Conservation (phyloP, 345 rosid species). For the Geranium brycei region DNA sequence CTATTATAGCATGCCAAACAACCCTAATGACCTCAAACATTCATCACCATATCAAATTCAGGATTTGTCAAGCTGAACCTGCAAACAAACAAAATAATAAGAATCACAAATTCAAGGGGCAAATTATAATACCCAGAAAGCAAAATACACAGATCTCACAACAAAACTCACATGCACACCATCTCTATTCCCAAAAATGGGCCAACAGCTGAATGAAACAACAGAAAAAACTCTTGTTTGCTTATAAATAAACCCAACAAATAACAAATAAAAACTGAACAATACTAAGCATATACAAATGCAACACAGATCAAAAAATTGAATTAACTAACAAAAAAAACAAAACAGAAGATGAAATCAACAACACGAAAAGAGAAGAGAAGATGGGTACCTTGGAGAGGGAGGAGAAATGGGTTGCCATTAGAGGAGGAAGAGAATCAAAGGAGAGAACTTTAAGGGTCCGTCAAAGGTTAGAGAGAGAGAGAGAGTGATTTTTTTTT, state of each 20-base stretch:
- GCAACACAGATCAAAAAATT: not conserved
- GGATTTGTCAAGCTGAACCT: conserved; percentile 15
- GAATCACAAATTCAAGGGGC: not conserved
- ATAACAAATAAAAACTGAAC: too few species aligned
- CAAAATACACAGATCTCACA: conserved; percentile 4
- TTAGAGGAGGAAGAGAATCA: not conserved
- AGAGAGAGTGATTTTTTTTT: not conserved
- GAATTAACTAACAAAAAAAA: not conserved
- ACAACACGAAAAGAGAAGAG: too few species aligned
- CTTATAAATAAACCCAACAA: not conserved
- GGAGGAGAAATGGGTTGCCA: conserved; percentile 16
- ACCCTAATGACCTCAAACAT: conserved; percentile 3
- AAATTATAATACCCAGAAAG: not conserved
- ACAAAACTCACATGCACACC: not conserved
- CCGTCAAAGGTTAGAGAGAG: not conserved
- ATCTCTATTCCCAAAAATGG: too few species aligned
- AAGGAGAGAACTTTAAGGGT: not conserved
- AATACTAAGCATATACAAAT: too few species aligned
- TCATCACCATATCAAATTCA: conserved; percentile 12
- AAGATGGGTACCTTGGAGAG: too few species aligned
- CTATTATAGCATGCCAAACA: not conserved
- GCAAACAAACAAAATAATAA: conserved; percentile 6
- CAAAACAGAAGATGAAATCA: not conserved
- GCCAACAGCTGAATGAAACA: not conserved
- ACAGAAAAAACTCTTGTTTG: not conserved